Conservation (phyloP, 208 protist species). For the Wallacemonas sp. region DNA sequence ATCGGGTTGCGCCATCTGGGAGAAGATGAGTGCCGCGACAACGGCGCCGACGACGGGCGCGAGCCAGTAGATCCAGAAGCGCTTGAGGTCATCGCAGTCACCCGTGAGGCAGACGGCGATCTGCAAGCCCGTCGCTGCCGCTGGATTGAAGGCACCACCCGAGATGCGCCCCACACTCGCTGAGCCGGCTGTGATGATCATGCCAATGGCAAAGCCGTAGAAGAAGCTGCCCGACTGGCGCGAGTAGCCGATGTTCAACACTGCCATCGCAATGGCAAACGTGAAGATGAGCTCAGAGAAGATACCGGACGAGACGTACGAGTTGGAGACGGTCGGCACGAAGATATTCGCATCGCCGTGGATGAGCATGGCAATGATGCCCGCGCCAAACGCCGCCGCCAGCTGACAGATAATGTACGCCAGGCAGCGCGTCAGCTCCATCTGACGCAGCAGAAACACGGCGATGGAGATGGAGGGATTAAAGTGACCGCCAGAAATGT, state of each 20-base stretch:
- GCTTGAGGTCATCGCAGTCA: conserved; percentile 61
- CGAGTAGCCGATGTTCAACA: conserved; percentile 76
- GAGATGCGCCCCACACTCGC: conserved; percentile 68
- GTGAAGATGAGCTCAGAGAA: conserved; percentile 87
- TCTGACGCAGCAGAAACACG: conserved; percentile 62
- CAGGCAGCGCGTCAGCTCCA: conserved; percentile 49
- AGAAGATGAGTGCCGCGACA: conserved; percentile 63
- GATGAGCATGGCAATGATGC: conserved; percentile 76
- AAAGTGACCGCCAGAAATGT: conserved; percentile 82
- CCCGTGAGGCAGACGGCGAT: conserved; percentile 70
- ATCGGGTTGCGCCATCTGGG: conserved; percentile 68
- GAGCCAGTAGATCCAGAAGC: conserved; percentile 86
- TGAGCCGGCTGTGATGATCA: conserved; percentile 69
- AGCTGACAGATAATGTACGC: conserved; percentile 76
- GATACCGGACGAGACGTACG: conserved; percentile 69
- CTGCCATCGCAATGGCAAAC: conserved; percentile 72
- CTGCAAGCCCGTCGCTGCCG: conserved; percentile 80
- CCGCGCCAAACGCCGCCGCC: conserved; percentile 56
- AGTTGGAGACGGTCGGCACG: conserved; percentile 53
- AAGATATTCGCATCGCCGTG: conserved; percentile 71
- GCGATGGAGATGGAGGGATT: conserved; percentile 84
- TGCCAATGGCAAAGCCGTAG: conserved; percentile 82
- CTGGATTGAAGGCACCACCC: conserved; percentile 84
- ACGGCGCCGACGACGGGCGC: conserved; percentile 66
- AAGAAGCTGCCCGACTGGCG: conserved; percentile 76